Conservation (phyloP, 306 rosid species). For the Fragaria vesca region DNA sequence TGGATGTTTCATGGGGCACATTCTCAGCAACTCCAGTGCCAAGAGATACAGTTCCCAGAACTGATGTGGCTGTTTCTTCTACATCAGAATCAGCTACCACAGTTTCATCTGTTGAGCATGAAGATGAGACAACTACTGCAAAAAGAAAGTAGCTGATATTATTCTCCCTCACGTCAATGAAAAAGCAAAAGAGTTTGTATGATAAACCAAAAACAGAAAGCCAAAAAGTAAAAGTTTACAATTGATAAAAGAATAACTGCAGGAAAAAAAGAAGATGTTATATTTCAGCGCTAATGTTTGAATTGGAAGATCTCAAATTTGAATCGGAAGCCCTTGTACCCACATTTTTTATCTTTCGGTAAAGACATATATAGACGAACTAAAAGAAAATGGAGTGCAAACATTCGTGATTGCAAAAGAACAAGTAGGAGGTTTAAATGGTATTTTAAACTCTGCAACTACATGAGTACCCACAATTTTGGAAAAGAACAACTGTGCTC, state of each 20-base stretch:
- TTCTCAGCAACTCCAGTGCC: constrained; percentile 27
- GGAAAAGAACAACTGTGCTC: neutral
- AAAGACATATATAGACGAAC: neutral
- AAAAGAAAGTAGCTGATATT: neutral
- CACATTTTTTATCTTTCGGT: neutral
- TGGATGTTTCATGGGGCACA: constrained; percentile 15
- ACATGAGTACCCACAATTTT: neutral
- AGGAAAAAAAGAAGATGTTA: no score
- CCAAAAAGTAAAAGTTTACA: neutral
- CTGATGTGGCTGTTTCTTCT: constrained; percentile 70
- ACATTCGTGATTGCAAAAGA: neutral
- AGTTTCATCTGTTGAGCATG: constrained; percentile 90
- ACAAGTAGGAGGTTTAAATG: neutral
- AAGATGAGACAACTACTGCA: constrained; percentile 83
- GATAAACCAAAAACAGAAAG: neutral
- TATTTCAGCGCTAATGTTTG: neutral
- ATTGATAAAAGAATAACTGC: no score
- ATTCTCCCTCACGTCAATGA: neutral
- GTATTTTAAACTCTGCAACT: no score
- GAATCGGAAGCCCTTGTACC: neutral
- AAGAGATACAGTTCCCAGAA: constrained; percentile 32
- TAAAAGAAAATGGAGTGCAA: neutral
- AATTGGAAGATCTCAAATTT: neutral
- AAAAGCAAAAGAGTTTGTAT: neutral
- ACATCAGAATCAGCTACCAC: constrained; percentile 81